These are phyloP conservation scores for Acacia concinna DNA, from an alignment of 331 rosid species.

Conservation along the genomic window DNA sequence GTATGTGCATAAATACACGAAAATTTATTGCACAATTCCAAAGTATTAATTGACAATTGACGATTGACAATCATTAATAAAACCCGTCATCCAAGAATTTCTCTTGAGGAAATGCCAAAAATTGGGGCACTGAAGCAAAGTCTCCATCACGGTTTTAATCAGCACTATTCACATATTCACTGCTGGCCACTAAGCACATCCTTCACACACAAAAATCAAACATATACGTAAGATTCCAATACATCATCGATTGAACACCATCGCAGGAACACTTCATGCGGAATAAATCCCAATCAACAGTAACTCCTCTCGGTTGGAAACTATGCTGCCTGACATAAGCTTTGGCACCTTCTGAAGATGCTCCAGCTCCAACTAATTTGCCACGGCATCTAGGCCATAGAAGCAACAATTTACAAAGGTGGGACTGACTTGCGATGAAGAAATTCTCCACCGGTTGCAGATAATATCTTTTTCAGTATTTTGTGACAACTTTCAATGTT, in stretches of 20 bases:
- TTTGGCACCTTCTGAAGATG: slow-evolving; percentile 58
- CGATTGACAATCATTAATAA: slow-evolving; percentile 32
- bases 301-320: slow-evolving; percentile 63
- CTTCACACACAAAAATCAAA: slow-evolving; percentile 53
- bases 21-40: slow-evolving; percentile 50
- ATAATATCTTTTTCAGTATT: slow-evolving; percentile 48
- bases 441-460: slow-evolving; percentile 63
- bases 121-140: slow-evolving; percentile 44
- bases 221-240: slow-evolving; percentile 55
- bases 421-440: slow-evolving; percentile 47
- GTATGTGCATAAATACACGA: slow-evolving; percentile 42
- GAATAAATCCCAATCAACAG: slow-evolving; percentile 62
- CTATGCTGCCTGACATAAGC: slow-evolving; percentile 45
- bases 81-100: slow-evolving; percentile 24
- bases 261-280: slow-evolving; percentile 45
- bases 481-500: slow-evolving; percentile 44
- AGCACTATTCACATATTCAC: slow-evolving; percentile 56
- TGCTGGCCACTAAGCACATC: slow-evolving; percentile 68
- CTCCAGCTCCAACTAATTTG: slow-evolving; percentile 56
- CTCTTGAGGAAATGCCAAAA: slow-evolving; percentile 21
- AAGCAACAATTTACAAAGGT: slow-evolving; percentile 44
- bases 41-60: slow-evolving; percentile 35
- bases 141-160: slow-evolving; percentile 64
- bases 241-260: slow-evolving; percentile 47
- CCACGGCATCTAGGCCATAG: slow-evolving; percentile 47